Evolutionary conservation across 306 rosid genomes (phyloP), one percentile per base, ranked within the genome.

Genomic region (Cicer bijugum): DNA sequence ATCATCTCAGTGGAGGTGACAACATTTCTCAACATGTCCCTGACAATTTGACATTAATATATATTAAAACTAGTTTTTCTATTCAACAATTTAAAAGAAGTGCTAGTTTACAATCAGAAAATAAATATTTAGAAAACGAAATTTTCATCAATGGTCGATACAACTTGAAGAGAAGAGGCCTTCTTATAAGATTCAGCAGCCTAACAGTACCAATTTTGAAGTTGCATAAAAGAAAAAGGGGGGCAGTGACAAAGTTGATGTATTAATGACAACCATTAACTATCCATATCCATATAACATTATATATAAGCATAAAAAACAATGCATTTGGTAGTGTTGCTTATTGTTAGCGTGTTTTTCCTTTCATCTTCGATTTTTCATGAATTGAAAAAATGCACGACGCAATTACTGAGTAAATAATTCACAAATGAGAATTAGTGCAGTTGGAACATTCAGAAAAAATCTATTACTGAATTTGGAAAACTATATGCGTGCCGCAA

Each of bases 181-280:
- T 46, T 55, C 37, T 17, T 55, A 43, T 76, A 37, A 44, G 75
- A 67, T 76, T 76, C 42, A 45, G 74, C 37, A 75, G 57, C 68
- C 47, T 33, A 43, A 33, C 48, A 60, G 59, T 15, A 2, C 19
- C 15, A 46, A 62, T 19, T 55, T 74, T 47, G 28, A 48, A 48
- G 15, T 7, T 62, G 62, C 48, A 50, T 46, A 51, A 9, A 69
- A 38, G 4, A 52, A 51, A 51, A 70, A 11, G 1, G n/a, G 9
- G 28, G 6, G 33, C 19, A 50, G 6, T 12, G 7, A 47, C 60
- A 50, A 38, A 62, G 48, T 17, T 63, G 12, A 23, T 15, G 39
- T 47, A 17, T 35, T 11, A 44, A 74, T 60, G 70, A 50, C 33
- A 6, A 15, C 28, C 47, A 48, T 50, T 48, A 19, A 59, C n/a